These are phyloP conservation scores for Aspergillus bridgeri DNA, from an alignment of 495 filamentous ascomycete genomes.

Conservation along the genomic window DNA sequence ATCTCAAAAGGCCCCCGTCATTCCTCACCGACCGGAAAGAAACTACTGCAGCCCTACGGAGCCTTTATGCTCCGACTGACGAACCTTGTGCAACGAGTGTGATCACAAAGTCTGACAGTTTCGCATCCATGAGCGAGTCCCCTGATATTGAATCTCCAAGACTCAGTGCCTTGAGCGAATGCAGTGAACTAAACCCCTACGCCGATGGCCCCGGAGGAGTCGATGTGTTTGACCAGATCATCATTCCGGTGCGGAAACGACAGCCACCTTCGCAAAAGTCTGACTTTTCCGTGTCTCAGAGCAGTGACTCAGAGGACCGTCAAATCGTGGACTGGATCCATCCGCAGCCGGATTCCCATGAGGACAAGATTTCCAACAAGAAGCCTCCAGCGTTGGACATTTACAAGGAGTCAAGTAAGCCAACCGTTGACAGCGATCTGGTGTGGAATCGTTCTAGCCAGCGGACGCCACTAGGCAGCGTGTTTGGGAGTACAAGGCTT, in stretches of 20 bases:
- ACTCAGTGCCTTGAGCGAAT: conserved; percentile 75
- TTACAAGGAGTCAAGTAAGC: conserved; percentile 13
- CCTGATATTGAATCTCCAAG: conserved; percentile 54
- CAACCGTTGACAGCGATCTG: conserved; percentile 20
- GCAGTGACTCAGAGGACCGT: conserved; percentile 17
- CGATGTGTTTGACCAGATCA: conserved; percentile 28
- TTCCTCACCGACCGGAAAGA: conserved; percentile 61
- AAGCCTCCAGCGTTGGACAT: conserved; percentile 21
- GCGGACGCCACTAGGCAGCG: conserved; percentile 27
- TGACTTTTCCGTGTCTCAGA: conserved; percentile 16
- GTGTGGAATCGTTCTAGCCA: conserved; percentile 23
- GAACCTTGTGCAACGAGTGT: conserved; percentile 31
- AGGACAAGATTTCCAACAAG: conserved; percentile 21
- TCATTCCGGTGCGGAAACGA: conserved; percentile 31
- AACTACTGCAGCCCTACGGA: conserved; percentile 63
- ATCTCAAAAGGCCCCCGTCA: conserved; percentile 55
- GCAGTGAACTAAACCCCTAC: conserved; percentile 66
- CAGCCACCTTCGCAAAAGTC: conserved; percentile 15
- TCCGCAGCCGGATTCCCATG: conserved; percentile 15
- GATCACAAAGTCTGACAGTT: conserved; percentile 38
- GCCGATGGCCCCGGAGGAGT: conserved; percentile 33
- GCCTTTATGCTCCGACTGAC: conserved; percentile 53
- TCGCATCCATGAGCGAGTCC: conserved; percentile 31
- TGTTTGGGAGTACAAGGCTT: conserved; percentile 35
- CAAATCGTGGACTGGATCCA: conserved; percentile 34